A percentile compares a stretch with the other conserved stretches of the same genome.
These are phyloP conservation scores for Tieghemiomyces parasiticus DNA, from an alignment of 192 early-diverging fungal species.

Conservation along the genomic window DNA sequence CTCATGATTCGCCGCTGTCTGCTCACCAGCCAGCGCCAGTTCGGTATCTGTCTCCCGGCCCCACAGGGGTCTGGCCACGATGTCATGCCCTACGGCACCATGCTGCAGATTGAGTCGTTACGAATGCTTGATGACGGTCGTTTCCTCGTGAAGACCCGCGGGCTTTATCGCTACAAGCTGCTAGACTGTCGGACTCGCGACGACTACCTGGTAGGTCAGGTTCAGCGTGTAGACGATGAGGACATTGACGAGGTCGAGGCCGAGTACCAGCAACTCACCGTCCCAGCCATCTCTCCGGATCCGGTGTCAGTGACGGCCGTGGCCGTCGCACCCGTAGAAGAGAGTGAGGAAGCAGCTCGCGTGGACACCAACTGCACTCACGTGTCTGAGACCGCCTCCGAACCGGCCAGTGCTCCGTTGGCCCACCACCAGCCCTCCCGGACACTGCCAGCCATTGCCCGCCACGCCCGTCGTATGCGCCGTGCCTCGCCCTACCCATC, in stretches of 20 bases:
- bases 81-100: slow-evolving; percentile 28
- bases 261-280: no score
- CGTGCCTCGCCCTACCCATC: no score
- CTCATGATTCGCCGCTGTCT: slow-evolving; percentile 36
- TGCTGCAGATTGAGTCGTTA: slow-evolving; percentile 27
- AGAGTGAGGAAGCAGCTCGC: no score
- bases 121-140: slow-evolving; percentile 32
- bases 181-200: slow-evolving; percentile 21
- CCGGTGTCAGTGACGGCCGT: no score
- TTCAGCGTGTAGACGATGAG: slow-evolving; percentile 33
- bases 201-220: slow-evolving; percentile 29
- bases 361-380: no score
- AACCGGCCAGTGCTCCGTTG: no score
- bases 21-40: slow-evolving; percentile 23
- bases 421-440: no score
- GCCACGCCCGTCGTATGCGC: no score
- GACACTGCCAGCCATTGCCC: no score
- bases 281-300: no score
- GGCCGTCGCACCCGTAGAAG: no score
- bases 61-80: slow-evolving; percentile 13
- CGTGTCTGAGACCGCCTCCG: no score
- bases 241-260: slow-evolving; percentile 20
- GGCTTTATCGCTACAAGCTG: slow-evolving; percentile 28
- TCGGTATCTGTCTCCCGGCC: slow-evolving; percentile 34
- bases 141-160: slow-evolving; percentile 33